Percentiles rank a stretch among this genome's conserved stretches.
Conservation (phyloP, 352 stramenopile genomes). For the Phytophthora chlamydospora region DNA sequence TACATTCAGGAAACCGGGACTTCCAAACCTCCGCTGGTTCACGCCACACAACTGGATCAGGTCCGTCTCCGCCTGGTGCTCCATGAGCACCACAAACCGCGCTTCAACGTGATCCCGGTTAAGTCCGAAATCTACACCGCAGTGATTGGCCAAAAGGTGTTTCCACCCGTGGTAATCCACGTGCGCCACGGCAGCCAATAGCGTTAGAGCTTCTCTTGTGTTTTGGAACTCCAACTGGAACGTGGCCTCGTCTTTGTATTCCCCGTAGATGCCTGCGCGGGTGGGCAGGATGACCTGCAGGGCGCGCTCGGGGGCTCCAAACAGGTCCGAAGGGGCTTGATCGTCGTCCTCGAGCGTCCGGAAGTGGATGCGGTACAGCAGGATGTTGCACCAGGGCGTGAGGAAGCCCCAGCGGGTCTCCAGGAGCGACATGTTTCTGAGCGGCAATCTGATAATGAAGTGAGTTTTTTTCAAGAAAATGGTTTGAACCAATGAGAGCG, state of each 20-base stretch:
- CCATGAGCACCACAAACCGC: slow-evolving; percentile 13
- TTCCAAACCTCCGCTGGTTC: slow-evolving; percentile 3
- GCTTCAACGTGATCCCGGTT: not conserved
- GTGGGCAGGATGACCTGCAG: slow-evolving; percentile 16
- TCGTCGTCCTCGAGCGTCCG: not conserved
- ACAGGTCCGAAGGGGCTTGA: not conserved
- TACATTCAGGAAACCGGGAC: slow-evolving; percentile 8
- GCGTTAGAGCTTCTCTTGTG: slow-evolving; percentile 13
- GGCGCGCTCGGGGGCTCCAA: not conserved
- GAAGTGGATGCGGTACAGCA: slow-evolving; percentile 12
- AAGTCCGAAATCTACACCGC: slow-evolving; percentile 12
- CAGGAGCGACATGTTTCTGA: slow-evolving; percentile 1
- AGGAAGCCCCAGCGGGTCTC: slow-evolving; percentile 24
- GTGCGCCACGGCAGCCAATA: slow-evolving; percentile 16
- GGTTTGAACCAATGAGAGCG: not conserved
- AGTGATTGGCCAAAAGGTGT: slow-evolving; percentile 19
- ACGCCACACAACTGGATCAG: slow-evolving; percentile 21
- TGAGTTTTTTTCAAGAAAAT: too few relatives aligned
- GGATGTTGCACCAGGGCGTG: slow-evolving; percentile 10
- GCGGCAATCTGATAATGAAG: slow-evolving; percentile 11
- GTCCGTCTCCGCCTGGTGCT: slow-evolving; percentile 7
- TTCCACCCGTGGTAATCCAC: slow-evolving; percentile 23
- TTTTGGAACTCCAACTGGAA: slow-evolving; percentile 29
- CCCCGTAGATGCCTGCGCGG: slow-evolving; percentile 4
- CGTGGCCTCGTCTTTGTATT: slow-evolving; percentile 7